phyloP scores from a whole-genome alignment of 192 early-diverging fungal genomes.

The Coemansia sp. region DNA sequence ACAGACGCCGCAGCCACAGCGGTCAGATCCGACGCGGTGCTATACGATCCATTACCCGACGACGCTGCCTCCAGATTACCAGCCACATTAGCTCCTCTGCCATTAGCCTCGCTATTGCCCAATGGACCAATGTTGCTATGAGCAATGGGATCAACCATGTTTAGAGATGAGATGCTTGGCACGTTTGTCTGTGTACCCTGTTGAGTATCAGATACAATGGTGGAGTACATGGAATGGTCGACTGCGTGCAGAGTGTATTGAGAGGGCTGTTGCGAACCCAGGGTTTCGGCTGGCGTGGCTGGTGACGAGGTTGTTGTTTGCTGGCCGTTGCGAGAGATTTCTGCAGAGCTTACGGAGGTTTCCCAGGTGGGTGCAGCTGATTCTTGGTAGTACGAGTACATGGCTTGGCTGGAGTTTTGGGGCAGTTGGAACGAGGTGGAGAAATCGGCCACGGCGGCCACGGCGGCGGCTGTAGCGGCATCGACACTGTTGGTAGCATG shows the following conservation, averaged over 20 bases:
- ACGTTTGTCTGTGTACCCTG: not conserved
- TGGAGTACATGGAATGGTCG: constrained; percentile 18
- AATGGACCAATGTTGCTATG: not conserved
- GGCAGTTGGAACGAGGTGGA: constrained; percentile 48
- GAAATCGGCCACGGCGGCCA: constrained; percentile 35
- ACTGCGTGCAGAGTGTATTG: constrained; percentile 38
- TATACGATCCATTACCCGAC: not conserved
- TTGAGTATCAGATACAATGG: constrained; percentile 16
- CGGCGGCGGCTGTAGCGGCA: constrained; percentile 27
- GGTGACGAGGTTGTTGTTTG: constrained; percentile 32
- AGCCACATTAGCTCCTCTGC: not conserved
- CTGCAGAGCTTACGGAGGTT: constrained; percentile 9
- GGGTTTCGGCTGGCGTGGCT: constrained; percentile 25
- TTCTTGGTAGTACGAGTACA: constrained; percentile 48
- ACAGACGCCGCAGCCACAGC: constrained; percentile 5
- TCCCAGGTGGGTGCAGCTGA: constrained; percentile 20
- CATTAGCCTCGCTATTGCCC: not conserved
- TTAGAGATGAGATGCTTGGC: constrained; percentile 28
- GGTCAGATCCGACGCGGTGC: not conserved
- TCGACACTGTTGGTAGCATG: constrained; percentile 1
- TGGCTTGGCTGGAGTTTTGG: constrained; percentile 13
- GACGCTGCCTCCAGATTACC: constrained; percentile 2
- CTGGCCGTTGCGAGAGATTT: constrained; percentile 16
- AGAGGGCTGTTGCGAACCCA: constrained; percentile 1
- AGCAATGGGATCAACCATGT: constrained; percentile 36